Evolutionary conservation across 768 basidiomycete species (phyloP).

Genomic region (Mrakia hoshinonis): DNA sequence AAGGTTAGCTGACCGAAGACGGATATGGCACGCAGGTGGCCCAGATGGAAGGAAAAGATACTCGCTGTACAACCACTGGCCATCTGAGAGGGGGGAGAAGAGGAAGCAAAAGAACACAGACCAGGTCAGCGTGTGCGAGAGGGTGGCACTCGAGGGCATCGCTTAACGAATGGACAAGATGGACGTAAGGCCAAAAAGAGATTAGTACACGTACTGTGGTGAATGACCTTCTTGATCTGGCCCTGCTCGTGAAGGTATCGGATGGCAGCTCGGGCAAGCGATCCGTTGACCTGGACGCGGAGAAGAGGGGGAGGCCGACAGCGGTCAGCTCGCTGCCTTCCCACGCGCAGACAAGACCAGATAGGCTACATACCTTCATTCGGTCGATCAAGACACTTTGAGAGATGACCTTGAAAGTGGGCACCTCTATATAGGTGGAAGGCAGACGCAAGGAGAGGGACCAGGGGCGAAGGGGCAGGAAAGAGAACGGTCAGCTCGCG

Average conservation of each 20-base stretch:
- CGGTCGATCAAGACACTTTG: constrained; percentile 95
- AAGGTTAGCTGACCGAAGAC: too few species aligned
- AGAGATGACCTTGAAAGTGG: constrained; percentile 97
- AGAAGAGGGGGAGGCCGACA: background rate
- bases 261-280: constrained; percentile 83
- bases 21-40: too few species aligned
- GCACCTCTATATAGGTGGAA: too few species aligned
- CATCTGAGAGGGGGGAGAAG: background rate
- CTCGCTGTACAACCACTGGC: constrained; percentile 1
- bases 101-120: background rate
- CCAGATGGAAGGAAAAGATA: background rate
- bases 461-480: background rate
- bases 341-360: too few species aligned
- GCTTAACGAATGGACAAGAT: too few species aligned
- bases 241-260: constrained; percentile 87
- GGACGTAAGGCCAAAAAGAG: too few species aligned
- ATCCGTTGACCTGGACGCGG: constrained; percentile 62
- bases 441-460: background rate
- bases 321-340: background rate
- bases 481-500: background rate
- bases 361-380: constrained; percentile 51
- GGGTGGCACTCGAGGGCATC: too few species aligned
- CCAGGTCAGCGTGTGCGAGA: too few species aligned
- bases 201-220: too few species aligned
- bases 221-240: constrained; percentile 89